Conservation (phyloP, 208 protist species). For the Endotrypanum monterogeii region DNA sequence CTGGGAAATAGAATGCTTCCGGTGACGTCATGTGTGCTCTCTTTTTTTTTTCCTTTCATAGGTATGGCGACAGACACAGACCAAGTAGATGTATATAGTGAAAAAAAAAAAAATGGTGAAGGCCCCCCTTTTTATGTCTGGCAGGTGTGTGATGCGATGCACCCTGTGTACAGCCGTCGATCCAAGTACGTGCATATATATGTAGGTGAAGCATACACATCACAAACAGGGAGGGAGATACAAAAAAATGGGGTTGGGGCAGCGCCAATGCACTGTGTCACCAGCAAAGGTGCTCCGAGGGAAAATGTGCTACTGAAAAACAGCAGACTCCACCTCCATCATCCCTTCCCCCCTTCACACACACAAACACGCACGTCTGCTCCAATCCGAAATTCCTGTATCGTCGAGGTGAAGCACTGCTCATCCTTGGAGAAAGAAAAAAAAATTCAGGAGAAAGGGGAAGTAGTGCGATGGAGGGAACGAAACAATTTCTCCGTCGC, state of each 20-base stretch:
- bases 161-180: not conserved
- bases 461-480: conserved; percentile 21
- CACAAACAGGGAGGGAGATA: not conserved
- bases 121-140: not conserved
- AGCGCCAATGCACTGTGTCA: not conserved
- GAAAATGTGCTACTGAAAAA: not conserved
- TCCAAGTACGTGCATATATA: not conserved
- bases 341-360: not conserved
- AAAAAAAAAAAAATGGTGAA: not conserved
- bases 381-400: too few relatives aligned
- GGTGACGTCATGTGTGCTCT: too few relatives aligned
- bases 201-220: not conserved
- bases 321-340: not conserved
- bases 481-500: conserved; percentile 16
- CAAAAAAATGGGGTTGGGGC: not conserved
- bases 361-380: too few relatives aligned
- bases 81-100: not conserved
- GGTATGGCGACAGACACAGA: not conserved
- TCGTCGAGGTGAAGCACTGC: too few relatives aligned
- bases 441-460: not conserved
- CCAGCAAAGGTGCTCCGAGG: not conserved
- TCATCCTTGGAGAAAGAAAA: too few relatives aligned
- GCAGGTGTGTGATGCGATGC: not conserved
- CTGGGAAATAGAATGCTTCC: too few relatives aligned
- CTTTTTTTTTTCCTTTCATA: too few relatives aligned